A percentile compares a stretch with the other conserved stretches of the same genome.
These are phyloP conservation scores for Boletus sp. DNA, from an alignment of 1,284 basidiomycete genomes.

Conservation along the genomic window DNA sequence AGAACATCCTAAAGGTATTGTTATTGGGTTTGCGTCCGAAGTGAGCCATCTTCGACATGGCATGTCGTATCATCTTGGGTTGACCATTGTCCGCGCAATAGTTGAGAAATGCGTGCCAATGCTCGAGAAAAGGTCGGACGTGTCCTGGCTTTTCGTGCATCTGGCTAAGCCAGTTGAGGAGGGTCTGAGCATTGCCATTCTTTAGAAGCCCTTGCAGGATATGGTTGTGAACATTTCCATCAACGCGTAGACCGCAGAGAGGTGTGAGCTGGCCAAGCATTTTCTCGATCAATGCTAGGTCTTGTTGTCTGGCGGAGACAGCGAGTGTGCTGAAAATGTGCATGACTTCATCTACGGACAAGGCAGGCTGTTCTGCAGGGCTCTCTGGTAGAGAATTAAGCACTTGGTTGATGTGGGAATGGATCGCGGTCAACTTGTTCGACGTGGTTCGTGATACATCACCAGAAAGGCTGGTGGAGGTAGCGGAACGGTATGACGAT, in stretches of 20 bases:
- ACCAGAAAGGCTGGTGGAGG: conserved; percentile 2
- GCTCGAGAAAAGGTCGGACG: conserved; percentile 43
- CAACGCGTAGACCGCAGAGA: conserved; percentile 42
- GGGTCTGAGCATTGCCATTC: conserved; percentile 39
- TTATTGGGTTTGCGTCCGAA: conserved; percentile 44
- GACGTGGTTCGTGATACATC: conserved; percentile 13
- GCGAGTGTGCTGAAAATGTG: conserved; percentile 41
- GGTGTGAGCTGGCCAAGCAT: conserved; percentile 45
- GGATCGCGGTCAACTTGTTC: conserved; percentile 21
- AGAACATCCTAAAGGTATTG: conserved; percentile 46
- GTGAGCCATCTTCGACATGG: conserved; percentile 42
- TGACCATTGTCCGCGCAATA: conserved; percentile 38
- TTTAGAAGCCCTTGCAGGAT: conserved; percentile 46
- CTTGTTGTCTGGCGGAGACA: conserved; percentile 43
- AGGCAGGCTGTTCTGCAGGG: conserved; percentile 6
- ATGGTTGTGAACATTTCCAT: conserved; percentile 40
- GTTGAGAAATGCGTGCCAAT: conserved; percentile 52
- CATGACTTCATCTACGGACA: conserved; percentile 18
- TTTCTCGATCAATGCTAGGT: conserved; percentile 46
- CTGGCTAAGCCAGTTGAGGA: conserved; percentile 45
- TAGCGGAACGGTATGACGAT: conserved; percentile 2
- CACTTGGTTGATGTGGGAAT: conserved; percentile 30
- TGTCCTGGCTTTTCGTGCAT: conserved; percentile 48
- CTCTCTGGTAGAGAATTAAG: conserved; percentile 29
- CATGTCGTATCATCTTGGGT: conserved; percentile 39